Evolutionary conservation across 768 basidiomycete species (phyloP), one percentile per base, ranked within the genome.

Genomic region (Glaciozyma antarctica): DNA sequence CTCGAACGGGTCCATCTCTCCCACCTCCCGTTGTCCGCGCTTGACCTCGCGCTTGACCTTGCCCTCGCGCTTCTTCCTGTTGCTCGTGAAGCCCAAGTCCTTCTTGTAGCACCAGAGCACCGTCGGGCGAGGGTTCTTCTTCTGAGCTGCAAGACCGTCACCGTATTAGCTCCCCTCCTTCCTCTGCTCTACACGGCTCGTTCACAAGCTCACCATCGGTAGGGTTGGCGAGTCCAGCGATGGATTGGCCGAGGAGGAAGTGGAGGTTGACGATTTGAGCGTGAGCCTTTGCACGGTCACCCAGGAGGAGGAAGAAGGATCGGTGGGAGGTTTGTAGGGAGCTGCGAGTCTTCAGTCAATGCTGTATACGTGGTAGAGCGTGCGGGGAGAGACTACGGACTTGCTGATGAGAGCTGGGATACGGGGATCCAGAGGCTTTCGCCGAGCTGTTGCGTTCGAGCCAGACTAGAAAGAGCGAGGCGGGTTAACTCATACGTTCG

Each of bases 101-200:
- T 97, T 98, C 79, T 95, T 98, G 81, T 99, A 99, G 73, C 92
- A 95, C 95, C 95, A 99, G 66, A 98, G 78, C 2, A 91, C 3
- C 91, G 85, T 61, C 88, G 82, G 73, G n/a, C 72, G 54, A 15
- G 66, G 70, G 59, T 68, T 71, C 66, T 71, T 71, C 66, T 67
- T 71, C 44, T 68, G 66, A 19, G 70, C 66, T 69, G 62, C 43
- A 45, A 45, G 17, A 28, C 19, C 1, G 51, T 32, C 53, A 61
- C 38, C 19, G 62, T 53, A n/a, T 59, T 58, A 24, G 65, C 56
- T 53, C 12, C 38, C 38, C 38, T 41, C 13, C 12, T 41, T 13
- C 38, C 12, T 15, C 12, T 41, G 32, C 32, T 9, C 32, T 32
- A 4, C 32, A 32, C 38, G 38, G 2, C 13, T 2, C 7, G 13